phyloP scores from a whole-genome alignment of 2,329 filamentous ascomycete species.

The Neurospora sp. region DNA sequence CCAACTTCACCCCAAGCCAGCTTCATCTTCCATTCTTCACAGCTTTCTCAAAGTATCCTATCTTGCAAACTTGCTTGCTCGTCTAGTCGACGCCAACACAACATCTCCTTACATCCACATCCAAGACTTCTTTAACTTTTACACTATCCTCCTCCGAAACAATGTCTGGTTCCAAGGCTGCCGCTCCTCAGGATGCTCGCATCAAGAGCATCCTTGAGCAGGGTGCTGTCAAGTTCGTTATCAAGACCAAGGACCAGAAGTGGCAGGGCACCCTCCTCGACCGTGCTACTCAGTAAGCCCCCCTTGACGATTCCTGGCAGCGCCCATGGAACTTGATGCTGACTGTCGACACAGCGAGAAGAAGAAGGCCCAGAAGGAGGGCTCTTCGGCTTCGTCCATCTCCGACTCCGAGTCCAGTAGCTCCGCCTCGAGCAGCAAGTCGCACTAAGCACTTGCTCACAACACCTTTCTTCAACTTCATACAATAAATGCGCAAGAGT shows the following conservation, averaged over 20 bases:
- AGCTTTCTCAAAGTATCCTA: neutral
- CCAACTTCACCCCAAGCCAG: neutral
- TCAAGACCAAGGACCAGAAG: slow-evolving; percentile 31
- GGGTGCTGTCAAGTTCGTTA: slow-evolving; percentile 35
- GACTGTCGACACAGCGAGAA: slow-evolving; percentile 15
- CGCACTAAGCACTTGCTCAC: slow-evolving; percentile 8
- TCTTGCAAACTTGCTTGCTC: neutral
- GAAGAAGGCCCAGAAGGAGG: slow-evolving; percentile 14
- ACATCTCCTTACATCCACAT: neutral
- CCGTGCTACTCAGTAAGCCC: slow-evolving; percentile 33
- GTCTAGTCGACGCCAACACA: neutral
- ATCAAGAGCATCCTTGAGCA: slow-evolving; percentile 25
- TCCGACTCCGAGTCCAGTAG: slow-evolving; percentile 6
- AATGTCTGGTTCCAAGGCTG: slow-evolving; percentile 1
- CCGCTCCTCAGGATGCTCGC: slow-evolving; percentile 6
- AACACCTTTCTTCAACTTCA: neutral
- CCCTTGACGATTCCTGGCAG: slow-evolving; percentile 9
- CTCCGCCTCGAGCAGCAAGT: slow-evolving; percentile 9
- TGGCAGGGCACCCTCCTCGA: slow-evolving; percentile 35
- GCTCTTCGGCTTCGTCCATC: slow-evolving; percentile 11
- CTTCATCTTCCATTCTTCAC: neutral
- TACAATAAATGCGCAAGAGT: neutral
- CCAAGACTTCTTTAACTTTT: neutral
- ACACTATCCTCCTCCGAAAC: neutral
- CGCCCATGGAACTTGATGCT: neutral